Conservation (phyloP, 305 asterid species). For the Fraxinus latifolia region DNA sequence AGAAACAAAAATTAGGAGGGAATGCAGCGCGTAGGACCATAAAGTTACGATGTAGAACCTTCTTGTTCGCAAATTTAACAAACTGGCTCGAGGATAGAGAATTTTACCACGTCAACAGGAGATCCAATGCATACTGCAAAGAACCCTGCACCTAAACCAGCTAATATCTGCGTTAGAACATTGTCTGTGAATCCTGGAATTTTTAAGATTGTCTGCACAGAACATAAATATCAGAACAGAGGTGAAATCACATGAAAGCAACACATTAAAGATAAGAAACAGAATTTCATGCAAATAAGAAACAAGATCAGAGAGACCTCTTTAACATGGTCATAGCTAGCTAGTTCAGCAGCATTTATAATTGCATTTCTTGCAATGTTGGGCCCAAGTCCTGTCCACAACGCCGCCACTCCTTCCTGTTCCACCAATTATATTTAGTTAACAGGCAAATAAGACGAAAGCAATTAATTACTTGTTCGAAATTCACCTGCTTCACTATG, state of each 20-base stretch:
- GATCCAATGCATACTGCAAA: conserved; percentile 94
- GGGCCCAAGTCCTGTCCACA: conserved; percentile 95
- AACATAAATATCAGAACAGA: conserved; percentile 28
- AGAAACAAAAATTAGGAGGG: neutral
- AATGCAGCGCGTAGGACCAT: neutral
- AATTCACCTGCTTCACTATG: conserved; percentile 63
- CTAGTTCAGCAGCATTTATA: conserved; percentile 88
- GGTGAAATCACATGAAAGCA: conserved; percentile 20
- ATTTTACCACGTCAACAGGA: conserved; percentile 84
- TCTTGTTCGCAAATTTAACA: neutral
- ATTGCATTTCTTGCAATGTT: conserved; percentile 87
- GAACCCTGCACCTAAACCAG: conserved; percentile 94
- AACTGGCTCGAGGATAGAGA: conserved; percentile 14
- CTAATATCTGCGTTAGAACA: conserved; percentile 68
- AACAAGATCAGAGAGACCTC: conserved; percentile 42
- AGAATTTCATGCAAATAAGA: conserved; percentile 8
- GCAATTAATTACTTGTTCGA: conserved; percentile 20
- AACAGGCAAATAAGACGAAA: conserved; percentile 25
- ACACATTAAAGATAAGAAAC: neutral
- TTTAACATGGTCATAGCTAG: conserved; percentile 87
- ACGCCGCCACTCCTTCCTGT: conserved; percentile 89
- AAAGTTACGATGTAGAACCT: neutral
- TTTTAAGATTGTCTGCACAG: conserved; percentile 57
- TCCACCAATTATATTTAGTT: conserved; percentile 30
- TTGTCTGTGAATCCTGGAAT: conserved; percentile 80